Evolutionary conservation across 2,329 filamentous ascomycete genomes (phyloP).

Genomic region (Fusarium beomiforme): DNA sequence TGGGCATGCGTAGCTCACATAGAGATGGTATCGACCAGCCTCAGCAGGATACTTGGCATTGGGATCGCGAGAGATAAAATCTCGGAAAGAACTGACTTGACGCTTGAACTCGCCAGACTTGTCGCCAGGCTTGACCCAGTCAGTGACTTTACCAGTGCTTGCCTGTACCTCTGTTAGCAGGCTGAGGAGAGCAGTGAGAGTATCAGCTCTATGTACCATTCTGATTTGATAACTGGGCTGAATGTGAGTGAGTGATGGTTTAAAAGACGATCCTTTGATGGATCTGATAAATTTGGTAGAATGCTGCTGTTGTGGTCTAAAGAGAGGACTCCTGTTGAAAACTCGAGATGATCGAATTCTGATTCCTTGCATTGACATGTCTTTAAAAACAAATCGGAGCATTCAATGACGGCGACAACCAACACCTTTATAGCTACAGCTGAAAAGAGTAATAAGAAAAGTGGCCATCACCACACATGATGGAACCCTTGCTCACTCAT

Average conservation of each 20-base stretch:
- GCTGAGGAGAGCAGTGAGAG: neutral
- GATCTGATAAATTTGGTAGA: slow-evolving; percentile 17
- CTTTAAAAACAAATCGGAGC: slow-evolving; percentile 4
- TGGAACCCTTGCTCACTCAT: slow-evolving; percentile 33
- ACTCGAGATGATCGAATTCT: slow-evolving; percentile 29
- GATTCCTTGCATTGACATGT: slow-evolving; percentile 36
- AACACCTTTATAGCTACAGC: slow-evolving; percentile 36
- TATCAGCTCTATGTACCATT: slow-evolving; percentile 32
- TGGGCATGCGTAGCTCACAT: slow-evolving; percentile 92
- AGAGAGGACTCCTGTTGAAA: slow-evolving; percentile 12
- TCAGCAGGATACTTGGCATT: slow-evolving; percentile 84
- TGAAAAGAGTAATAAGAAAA: slow-evolving; percentile 6
- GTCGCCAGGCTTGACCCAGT: slow-evolving; percentile 84
- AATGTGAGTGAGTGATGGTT: neutral
- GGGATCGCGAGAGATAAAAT: slow-evolving; percentile 77
- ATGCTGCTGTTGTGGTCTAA: slow-evolving; percentile 7
- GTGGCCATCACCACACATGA: slow-evolving; percentile 17
- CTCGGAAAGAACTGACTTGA: slow-evolving; percentile 82
- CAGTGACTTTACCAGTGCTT: slow-evolving; percentile 66
- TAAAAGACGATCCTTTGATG: slow-evolving; percentile 6
- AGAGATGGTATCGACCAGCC: slow-evolving; percentile 92
- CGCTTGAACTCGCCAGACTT: slow-evolving; percentile 93
- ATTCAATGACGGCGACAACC: slow-evolving; percentile 31
- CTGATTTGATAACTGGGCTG: slow-evolving; percentile 32
- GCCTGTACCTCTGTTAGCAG: slow-evolving; percentile 31